Evolutionary conservation across 768 basidiomycete genomes (phyloP).

Genomic region (Boletus sensibilis): DNA sequence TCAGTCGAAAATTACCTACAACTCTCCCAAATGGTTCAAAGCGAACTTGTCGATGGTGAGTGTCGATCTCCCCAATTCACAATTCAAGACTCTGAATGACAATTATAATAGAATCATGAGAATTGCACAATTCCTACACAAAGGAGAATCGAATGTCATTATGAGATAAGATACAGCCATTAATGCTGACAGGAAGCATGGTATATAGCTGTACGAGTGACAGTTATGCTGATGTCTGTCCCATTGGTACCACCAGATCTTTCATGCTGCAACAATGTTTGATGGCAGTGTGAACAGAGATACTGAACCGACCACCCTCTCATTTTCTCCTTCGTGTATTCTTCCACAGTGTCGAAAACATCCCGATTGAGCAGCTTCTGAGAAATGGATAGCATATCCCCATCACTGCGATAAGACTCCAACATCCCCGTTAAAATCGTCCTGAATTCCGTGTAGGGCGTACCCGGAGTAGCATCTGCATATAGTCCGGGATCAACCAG

Average conservation of each 20-base stretch:
- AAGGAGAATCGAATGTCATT: neutral
- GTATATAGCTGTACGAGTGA: constrained; percentile 61
- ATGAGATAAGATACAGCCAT: constrained; percentile 9
- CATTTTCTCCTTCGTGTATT: constrained; percentile 53
- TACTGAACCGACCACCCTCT: constrained; percentile 60
- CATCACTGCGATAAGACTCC: constrained; percentile 90
- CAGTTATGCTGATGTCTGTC: constrained; percentile 36
- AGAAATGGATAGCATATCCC: constrained; percentile 84
- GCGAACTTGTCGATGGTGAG: constrained; percentile 37
- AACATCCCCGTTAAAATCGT: constrained; percentile 93
- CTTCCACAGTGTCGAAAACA: constrained; percentile 69
- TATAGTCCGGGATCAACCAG: constrained; percentile 73
- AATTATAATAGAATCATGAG: constrained; percentile 16
- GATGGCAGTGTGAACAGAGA: constrained; percentile 53
- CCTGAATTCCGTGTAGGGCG: constrained; percentile 88
- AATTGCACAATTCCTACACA: neutral
- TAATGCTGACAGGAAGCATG: constrained; percentile 46
- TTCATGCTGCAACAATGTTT: constrained; percentile 38
- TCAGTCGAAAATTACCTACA: constrained; percentile 50
- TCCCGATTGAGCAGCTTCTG: constrained; percentile 81
- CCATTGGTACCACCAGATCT: constrained; percentile 13
- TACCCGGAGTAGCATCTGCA: constrained; percentile 49
- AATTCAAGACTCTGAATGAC: neutral
- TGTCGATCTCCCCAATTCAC: neutral
- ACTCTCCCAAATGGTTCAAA: constrained; percentile 61